Base-by-base conservation (phyloP, 169 alveolate genomes). In the Theileria sp. region DNA sequence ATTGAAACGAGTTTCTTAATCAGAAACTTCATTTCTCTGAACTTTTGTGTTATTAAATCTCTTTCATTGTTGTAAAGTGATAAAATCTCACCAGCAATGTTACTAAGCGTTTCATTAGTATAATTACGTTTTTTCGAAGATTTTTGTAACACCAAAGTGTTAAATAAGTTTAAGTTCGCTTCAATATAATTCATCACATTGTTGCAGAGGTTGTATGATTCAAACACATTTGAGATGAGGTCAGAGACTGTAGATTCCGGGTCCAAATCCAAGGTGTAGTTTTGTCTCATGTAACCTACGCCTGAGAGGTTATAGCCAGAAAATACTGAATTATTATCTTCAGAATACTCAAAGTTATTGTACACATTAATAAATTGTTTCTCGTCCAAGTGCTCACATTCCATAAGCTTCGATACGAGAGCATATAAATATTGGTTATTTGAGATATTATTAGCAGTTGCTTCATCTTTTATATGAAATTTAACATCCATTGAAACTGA, bases 281-380 rank as follows among this genome's bases (percentile, higher is more conserved):
- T 72, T 79, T 82, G 88, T 26, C 75, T 78, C 88, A 82, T 75
- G 80, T 82, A 82, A 10, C 83, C 88, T 50, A 82, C 86, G 13
- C 70, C 84, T 23, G 75, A 66, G 28, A 66, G 61, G 23, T 25
- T 66, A 66, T 66, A 66, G 64, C 26, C 38, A 7, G 58, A 1
- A n/a, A 66, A 66, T n/a, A 66, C 61, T 61, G 23, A 2, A 8
- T 61, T 32, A 32, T 32, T 32, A 26, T 9, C 10, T 66, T 66
- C 75, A 36, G 75, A 12, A 19, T 32, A 19, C 7, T 66, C 51
- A 66, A 36, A 36, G 75, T 17, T 44, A 4, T 66, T 25, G 61
- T 36, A 66, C 51, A 66, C 26, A 3, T 3, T 8, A 6, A 10
- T 21, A n/a, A 66, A 15, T 21, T 32, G 32, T 25, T 10, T 8